Percentiles rank a stretch among this genome's conserved stretches.
phyloP scores from a whole-genome alignment of 1,284 basidiomycete species.

The Irpex sp. region DNA sequence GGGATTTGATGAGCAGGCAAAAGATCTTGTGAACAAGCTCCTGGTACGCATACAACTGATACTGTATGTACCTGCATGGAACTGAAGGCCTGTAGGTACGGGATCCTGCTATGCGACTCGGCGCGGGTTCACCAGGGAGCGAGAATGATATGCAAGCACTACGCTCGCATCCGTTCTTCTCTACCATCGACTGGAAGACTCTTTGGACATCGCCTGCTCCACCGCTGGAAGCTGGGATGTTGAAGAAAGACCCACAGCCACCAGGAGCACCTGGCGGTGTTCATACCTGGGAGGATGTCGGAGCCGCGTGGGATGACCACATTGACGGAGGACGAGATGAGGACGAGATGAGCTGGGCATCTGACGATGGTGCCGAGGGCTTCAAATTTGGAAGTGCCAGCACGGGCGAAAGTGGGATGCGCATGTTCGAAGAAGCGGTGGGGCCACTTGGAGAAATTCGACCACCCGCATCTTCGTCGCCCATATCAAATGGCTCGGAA shows the following conservation, averaged over 20 bases:
- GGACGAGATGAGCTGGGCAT: conserved; percentile 43
- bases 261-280: conserved; percentile 18
- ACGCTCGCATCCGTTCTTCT: conserved; percentile 75
- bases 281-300: conserved; percentile 45
- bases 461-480: conserved; percentile 16
- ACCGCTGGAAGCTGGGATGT: conserved; percentile 47
- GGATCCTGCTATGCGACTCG: conserved; percentile 68
- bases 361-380: conserved; percentile 33
- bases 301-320: conserved; percentile 50
- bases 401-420: conserved; percentile 2
- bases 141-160: conserved; percentile 51
- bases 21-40: conserved; percentile 61
- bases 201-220: conserved; percentile 72
- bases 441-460: conserved; percentile 28
- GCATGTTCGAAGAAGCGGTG: conserved; percentile 18
- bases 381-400: conserved; percentile 19
- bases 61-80: conserved; percentile 4
- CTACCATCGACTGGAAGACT: conserved; percentile 58
- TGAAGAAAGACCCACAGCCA: conserved; percentile 39
- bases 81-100: conserved; percentile 41
- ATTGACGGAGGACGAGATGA: conserved; percentile 25
- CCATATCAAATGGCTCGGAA: conserved; percentile 7
- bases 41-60: conserved; percentile 39
- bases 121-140: conserved; percentile 48
- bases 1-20: conserved; percentile 63